phyloP scores from a whole-genome alignment of 257 asterid species.

The Catharanthus roseus region DNA sequence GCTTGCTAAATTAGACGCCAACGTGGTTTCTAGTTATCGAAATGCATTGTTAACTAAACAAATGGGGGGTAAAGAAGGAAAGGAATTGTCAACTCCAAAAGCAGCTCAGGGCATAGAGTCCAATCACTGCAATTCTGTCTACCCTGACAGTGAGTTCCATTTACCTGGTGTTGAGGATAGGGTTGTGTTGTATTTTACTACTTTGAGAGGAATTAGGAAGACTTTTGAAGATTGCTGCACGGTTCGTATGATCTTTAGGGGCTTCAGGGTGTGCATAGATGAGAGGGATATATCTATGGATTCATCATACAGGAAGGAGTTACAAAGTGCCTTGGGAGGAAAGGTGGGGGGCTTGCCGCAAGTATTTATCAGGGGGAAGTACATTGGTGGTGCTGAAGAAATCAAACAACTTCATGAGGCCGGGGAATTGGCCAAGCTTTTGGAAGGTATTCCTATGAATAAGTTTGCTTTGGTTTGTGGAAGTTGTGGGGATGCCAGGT shows the following conservation, averaged over 20 bases:
- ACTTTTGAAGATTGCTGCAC: too few species aligned
- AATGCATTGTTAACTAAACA: conserved; percentile 33
- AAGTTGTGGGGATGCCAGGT: conserved; percentile 83
- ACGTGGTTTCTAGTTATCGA: conserved; percentile 30
- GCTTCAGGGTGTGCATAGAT: conserved; percentile 58
- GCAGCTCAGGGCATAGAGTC: too few species aligned
- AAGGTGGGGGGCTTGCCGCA: conserved; percentile 53
- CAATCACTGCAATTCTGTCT: too few species aligned
- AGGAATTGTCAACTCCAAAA: too few species aligned
- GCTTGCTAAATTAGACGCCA: conserved; percentile 33
- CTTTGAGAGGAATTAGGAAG: too few species aligned
- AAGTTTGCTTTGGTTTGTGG: conserved; percentile 53
- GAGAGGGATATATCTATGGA: conserved; percentile 91
- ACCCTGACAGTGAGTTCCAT: too few species aligned
- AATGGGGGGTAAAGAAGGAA: too few species aligned
- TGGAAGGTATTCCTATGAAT: conserved; percentile 49
- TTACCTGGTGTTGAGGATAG: too few species aligned
- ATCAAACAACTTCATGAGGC: conserved; percentile 64
- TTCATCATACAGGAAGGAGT: conserved; percentile 60
- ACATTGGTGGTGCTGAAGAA: conserved; percentile 74
- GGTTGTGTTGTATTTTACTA: too few species aligned
- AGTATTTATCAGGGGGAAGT: conserved; percentile 57
- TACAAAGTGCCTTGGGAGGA: too few species aligned
- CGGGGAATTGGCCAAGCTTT: conserved; percentile 57
- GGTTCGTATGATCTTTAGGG: conserved; percentile 59